These are phyloP conservation scores for Ophiostoma himal-ulmi DNA, from an alignment of 2,329 filamentous ascomycete genomes.

Conservation along the genomic window DNA sequence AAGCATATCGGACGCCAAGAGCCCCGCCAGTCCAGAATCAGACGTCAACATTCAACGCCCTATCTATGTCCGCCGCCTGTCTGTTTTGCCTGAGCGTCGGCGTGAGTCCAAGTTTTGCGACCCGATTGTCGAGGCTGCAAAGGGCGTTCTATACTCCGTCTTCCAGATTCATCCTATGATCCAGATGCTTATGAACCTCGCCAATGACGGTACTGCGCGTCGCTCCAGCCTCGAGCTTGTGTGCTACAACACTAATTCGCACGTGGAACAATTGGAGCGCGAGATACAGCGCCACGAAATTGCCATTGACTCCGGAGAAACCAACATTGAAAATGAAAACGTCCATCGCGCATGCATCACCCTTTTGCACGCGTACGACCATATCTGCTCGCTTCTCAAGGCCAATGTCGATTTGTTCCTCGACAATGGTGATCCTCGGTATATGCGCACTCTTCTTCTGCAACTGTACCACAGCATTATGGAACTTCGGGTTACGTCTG, in stretches of 20 bases:
- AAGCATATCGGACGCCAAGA: slow-evolving; percentile 35
- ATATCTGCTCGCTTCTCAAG: slow-evolving; percentile 56
- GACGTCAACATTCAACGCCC: slow-evolving; percentile 52
- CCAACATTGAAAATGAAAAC: slow-evolving; percentile 53
- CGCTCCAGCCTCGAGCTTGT: slow-evolving; percentile 61
- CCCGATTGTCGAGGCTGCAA: slow-evolving; percentile 58
- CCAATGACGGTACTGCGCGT: slow-evolving; percentile 55
- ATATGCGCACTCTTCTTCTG: slow-evolving; percentile 59
- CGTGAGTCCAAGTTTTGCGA: slow-evolving; percentile 57
- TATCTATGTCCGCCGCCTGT: slow-evolving; percentile 58
- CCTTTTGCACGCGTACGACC: slow-evolving; percentile 58
- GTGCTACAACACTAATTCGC: slow-evolving; percentile 61
- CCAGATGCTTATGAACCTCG: slow-evolving; percentile 57
- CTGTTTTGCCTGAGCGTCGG: slow-evolving; percentile 57
- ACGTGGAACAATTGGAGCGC: slow-evolving; percentile 60
- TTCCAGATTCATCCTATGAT: slow-evolving; percentile 65
- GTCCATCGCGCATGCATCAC: slow-evolving; percentile 59
- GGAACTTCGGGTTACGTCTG: slow-evolving; percentile 53
- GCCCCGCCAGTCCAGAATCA: slow-evolving; percentile 52
- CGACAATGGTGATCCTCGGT: slow-evolving; percentile 59
- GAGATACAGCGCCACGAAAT: slow-evolving; percentile 58
- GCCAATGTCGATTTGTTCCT: slow-evolving; percentile 60
- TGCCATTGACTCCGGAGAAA: slow-evolving; percentile 40
- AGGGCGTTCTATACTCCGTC: slow-evolving; percentile 60
- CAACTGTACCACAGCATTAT: slow-evolving; percentile 62